Evolutionary conservation across 2,329 filamentous ascomycete species (phyloP).

Genomic region (Talaromyces funiculosus): DNA sequence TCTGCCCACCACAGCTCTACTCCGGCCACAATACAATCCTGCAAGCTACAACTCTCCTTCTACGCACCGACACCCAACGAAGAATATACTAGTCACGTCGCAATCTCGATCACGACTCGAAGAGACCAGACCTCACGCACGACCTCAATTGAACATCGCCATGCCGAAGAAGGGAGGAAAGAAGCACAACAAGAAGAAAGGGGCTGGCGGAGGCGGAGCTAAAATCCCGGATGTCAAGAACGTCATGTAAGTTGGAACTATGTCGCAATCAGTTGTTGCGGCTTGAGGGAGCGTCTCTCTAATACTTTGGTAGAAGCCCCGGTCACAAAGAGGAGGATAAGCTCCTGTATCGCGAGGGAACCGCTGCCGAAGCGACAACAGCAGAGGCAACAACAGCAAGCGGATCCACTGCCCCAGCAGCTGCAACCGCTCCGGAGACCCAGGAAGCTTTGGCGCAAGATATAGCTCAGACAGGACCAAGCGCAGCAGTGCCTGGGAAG

Average conservation of each 20-base stretch:
- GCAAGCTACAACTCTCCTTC: not conserved
- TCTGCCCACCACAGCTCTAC: not conserved
- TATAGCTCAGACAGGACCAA: not conserved
- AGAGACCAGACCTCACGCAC: not conserved
- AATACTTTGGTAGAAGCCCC: conserved; percentile 3
- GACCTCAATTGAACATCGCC: not conserved
- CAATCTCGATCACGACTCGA: not conserved
- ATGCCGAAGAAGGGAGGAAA: conserved; percentile 16
- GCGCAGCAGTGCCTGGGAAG: not conserved
- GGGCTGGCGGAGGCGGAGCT: conserved; percentile 5
- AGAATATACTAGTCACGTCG: not conserved
- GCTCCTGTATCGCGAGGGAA: conserved; percentile 4
- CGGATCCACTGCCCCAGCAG: not conserved
- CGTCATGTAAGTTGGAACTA: conserved; percentile 7
- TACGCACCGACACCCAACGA: not conserved
- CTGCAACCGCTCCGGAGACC: not conserved
- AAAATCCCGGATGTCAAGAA: conserved; percentile 13
- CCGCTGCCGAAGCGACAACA: not conserved
- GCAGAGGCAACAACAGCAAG: not conserved
- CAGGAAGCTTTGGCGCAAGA: not conserved
- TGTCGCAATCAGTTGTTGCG: not conserved
- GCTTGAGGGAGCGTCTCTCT: too few relatives aligned
- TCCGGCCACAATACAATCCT: not conserved
- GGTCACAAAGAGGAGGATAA: conserved; percentile 10
- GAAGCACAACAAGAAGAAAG: conserved; percentile 13